Evolutionary conservation across 1,284 basidiomycete species (phyloP), one percentile per base, ranked within the genome.

Genomic region (Microbotryum intermedium): DNA sequence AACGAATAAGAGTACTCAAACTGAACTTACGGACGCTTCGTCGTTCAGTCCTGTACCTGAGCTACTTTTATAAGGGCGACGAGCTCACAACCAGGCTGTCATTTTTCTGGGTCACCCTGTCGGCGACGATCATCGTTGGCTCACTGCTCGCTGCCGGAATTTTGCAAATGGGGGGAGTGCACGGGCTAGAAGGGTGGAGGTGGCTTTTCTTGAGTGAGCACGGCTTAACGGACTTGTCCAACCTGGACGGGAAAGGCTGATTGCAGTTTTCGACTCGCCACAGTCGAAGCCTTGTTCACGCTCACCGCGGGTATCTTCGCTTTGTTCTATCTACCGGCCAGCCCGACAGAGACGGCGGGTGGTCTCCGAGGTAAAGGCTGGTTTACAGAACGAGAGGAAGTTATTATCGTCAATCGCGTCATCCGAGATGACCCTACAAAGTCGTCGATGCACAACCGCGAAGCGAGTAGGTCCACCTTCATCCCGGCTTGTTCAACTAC

Each of bases 351-450:
- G 62, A 77, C 75, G 13, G 67, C 66, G 26, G 61, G 59, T 13
- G 57, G 64, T 11, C 66, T 69, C 57, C 64, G 74, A 3, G 60
- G 63, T 1, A 72, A 74, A 18, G 74, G 74, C 1, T 78, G 74
- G 73, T 78, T 78, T 66, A 74, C 70, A 0, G 77, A 77, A 47
- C 67, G 73, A 20, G 77, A 78, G 50, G 76, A 76, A 52, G 72
- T 68, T 7, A 76, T 79, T 65, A 71, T 78, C 45, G 76, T 78
- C 65, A 78, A 77, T 69, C 73, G 73, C 45, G 74, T 78, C 4
- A 66, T 78, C 0, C 71, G 78, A 6, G 78, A 78, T 60, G 77
- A 78, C 54, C 77, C 74, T 1, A 71, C 72, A 34, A 78, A 78
- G 66, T 65, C 67, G 4, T 49, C 60, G 23, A 72, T 79, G 77